phyloP scores from a whole-genome alignment of 257 asterid species.

The Rehmannia glutinosa region DNA sequence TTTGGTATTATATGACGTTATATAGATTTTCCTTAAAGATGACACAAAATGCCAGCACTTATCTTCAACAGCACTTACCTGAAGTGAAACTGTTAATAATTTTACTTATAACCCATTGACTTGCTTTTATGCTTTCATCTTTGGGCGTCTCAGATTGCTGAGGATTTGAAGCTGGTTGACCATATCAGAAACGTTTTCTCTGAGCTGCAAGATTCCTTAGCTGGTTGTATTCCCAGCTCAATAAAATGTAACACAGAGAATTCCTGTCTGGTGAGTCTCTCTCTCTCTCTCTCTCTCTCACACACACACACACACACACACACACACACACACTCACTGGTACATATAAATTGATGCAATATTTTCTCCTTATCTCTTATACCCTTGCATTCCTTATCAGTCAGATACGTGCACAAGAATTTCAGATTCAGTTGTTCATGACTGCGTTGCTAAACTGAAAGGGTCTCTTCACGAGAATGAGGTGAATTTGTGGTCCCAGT shows the following conservation, averaged over 20 bases:
- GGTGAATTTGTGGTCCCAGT: slow-evolving; percentile 40
- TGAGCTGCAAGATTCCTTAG: slow-evolving; percentile 45
- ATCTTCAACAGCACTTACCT: too few relatives aligned
- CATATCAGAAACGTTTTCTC: slow-evolving; percentile 54
- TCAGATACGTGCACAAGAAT: slow-evolving; percentile 42
- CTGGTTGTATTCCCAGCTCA: slow-evolving; percentile 34
- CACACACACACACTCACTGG: neutral
- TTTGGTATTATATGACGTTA: too few relatives aligned
- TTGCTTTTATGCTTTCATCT: slow-evolving; percentile 15
- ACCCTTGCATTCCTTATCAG: slow-evolving; percentile 40
- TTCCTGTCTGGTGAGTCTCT: slow-evolving; percentile 53
- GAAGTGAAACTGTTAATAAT: too few relatives aligned
- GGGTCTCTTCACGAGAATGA: slow-evolving; percentile 34
- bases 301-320: neutral
- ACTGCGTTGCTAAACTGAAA: slow-evolving; percentile 28
- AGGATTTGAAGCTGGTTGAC: slow-evolving; percentile 65
- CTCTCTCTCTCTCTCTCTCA: slow-evolving; percentile 18
- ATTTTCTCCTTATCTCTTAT: slow-evolving; percentile 19
- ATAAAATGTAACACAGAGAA: slow-evolving; percentile 35
- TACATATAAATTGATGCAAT: slow-evolving; percentile 6
- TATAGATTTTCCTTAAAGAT: too few relatives aligned
- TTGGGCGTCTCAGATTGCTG: slow-evolving; percentile 57
- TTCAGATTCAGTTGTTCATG: slow-evolving; percentile 44
- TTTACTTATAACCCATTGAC: neutral
- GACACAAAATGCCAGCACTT: too few relatives aligned